Conservation (phyloP, 257 asterid genomes). For the Pogostemon cablin region DNA sequence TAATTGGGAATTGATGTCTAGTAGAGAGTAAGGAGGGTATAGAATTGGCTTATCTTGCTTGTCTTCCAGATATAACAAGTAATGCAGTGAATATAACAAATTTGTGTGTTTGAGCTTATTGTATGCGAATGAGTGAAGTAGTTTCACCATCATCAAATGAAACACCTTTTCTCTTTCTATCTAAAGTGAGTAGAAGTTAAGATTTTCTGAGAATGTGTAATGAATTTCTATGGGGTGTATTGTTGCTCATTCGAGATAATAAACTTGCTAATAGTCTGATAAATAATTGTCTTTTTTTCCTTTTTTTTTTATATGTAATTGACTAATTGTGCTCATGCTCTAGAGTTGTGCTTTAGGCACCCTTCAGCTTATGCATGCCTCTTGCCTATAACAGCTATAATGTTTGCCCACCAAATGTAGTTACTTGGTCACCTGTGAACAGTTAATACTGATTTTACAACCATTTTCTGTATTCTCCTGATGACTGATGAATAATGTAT, state of each 20-base stretch:
- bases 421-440: not conserved
- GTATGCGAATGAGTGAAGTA: slow-evolving; percentile 7
- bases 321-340: too few species aligned
- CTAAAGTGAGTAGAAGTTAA: not conserved
- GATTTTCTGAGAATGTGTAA: not conserved
- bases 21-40: not conserved
- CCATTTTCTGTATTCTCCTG: not conserved
- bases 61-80: not conserved
- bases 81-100: not conserved
- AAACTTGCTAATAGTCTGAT: too few species aligned
- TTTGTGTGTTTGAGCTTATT: not conserved
- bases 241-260: too few species aligned
- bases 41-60: slow-evolving; percentile 14
- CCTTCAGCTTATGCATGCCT: not conserved
- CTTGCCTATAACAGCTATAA: not conserved
- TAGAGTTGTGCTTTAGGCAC: not conserved
- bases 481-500: not conserved
- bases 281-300: too few species aligned
- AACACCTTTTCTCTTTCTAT: not conserved
- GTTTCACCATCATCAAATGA: slow-evolving; percentile 2
- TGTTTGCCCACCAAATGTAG: not conserved
- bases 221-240: too few species aligned
- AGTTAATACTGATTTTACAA: not conserved
- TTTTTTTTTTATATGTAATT: too few species aligned
- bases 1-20: not conserved